Evolutionary conservation across 2,329 filamentous ascomycete genomes (phyloP), one percentile per base, ranked within the genome.

Genomic region (Colletotrichum sp.): DNA sequence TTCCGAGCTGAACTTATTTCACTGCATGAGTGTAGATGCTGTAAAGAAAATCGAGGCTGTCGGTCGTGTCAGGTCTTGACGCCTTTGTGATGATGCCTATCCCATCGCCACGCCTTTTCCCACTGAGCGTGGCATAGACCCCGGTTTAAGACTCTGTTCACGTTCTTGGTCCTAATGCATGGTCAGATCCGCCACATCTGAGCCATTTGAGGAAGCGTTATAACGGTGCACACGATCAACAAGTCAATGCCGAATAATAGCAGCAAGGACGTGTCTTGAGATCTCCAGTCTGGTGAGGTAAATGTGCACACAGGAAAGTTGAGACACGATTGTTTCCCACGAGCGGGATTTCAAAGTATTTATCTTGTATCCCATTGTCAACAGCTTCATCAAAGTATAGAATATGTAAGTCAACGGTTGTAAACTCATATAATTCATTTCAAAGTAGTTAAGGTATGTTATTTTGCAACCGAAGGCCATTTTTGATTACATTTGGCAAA

Each of bases 371-470:
- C 3, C 10, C 32, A 14, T 36, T 36, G 34, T 16, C 7, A 4
- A 39, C 16, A 39, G 36, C 16, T 39, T 39, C 4, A 39, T 39
- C 16, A 5, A 39, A 39, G 4, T 18, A 39, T 18, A 39, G 36
- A 9, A 9, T 4, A 16, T 39, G 34, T 39, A 39, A 8, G 34
- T 3, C 4, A 39, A 18, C 18, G 39, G 5, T 6, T n/a, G 18
- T 43, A n/a, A 0, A n/a, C 18, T 10, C 4, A 18, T n/a, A 43
- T 43, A 10, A 12, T 2, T 43, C 1, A 4, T 43, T n/a, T n/a
- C 9, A 12, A 0, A 43, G 1, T 2, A 43, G 3, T 43, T n/a
- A 0, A 10, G 1, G 18, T 43, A 3, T n/a, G 3, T n/a, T 4
- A 8, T 43, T 10, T 43, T 6, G 39, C 1, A 43, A n/a, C 18